Base-by-base conservation (phyloP, 2,329 filamentous ascomycete genomes). In the Pseudopyricularia javanii region DNA sequence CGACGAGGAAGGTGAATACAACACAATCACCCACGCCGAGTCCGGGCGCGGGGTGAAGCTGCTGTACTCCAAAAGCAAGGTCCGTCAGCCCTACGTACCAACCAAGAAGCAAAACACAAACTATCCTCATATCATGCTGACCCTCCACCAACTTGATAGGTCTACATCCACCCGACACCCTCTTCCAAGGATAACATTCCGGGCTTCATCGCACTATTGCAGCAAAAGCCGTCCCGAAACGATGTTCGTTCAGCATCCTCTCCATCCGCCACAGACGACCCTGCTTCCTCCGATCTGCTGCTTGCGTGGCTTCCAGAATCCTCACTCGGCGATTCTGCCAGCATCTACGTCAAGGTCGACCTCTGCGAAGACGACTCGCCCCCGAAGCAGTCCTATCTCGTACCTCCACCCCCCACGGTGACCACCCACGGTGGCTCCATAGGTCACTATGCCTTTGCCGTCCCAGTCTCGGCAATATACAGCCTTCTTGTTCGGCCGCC, bases 11-110 rank as follows among this genome's bases (percentile, higher is more conserved):
- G 87, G 86, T 59, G 93, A 88, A 47, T 98, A 98, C 72, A 88
- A 94, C 66, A 97, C 90, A 17, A 89, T 98, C 62, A 86, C 88
- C 4, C 88, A 94, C 63, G 80, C 82, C 4, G 80, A 79, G 59
- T 82, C 82, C 2, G 86, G 87, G 0, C 81, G 81, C 58, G 93
- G 91, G 2, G 93, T 98, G 47, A 98, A 97, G 70, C 74, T 98
- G 32, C 75, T 98, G 14, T 96, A 86, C 63, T 91, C 90, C 20
- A 98, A 98, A 73, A 96, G 90, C 84, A 98, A 97, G 78, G 87
- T 88, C 62, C 48, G 73, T 63, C 28, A 30, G 28, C 28, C 49
- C 6, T 30, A 30, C 28, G 28, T 30, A 9, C 28, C 28, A 30
- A 30, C 4, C 4, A 9, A 30, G 9, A 30, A 30, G 9, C 28